A percentile compares a stretch with the other conserved stretches of the same genome.
Conservation (phyloP, 345 rosid genomes). For the Populus nigra region DNA sequence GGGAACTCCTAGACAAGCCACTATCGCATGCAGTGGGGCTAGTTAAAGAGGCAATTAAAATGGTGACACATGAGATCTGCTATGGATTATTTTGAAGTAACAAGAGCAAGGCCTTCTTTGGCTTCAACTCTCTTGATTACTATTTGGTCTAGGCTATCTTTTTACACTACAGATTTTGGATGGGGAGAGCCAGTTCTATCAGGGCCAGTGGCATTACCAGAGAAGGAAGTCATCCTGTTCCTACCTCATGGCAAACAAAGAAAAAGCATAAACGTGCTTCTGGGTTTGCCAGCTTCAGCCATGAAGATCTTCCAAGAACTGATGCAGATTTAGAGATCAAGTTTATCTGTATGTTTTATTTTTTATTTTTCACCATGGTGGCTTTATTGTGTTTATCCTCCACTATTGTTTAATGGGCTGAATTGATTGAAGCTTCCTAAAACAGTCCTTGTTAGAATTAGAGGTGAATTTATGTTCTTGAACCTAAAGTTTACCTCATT, state of each 20-base stretch:
- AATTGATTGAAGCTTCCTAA: neutral
- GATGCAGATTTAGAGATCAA: slow-evolving; percentile 37
- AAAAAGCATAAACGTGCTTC: slow-evolving; percentile 78
- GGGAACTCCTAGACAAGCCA: slow-evolving; percentile 59
- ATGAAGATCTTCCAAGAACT: slow-evolving; percentile 66
- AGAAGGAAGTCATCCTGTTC: slow-evolving; percentile 83
- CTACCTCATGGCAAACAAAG: slow-evolving; percentile 79
- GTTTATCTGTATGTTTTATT: neutral
- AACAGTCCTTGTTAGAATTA: neutral
- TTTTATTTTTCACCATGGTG: neutral
- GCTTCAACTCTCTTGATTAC: slow-evolving; percentile 81
- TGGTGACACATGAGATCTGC: slow-evolving; percentile 95
- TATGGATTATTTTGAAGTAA: slow-evolving; percentile 82
- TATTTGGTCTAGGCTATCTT: slow-evolving; percentile 80
- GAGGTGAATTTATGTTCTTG: neutral
- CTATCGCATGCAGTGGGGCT: slow-evolving; percentile 56
- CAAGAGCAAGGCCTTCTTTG: slow-evolving; percentile 80
- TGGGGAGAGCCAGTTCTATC: slow-evolving; percentile 87
- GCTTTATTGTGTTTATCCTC: neutral
- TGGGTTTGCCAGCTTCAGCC: slow-evolving; percentile 78
- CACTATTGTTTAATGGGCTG: neutral
- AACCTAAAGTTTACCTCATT: slow-evolving; percentile 1
- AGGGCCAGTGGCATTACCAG: slow-evolving; percentile 86
- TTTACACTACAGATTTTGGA: slow-evolving; percentile 79
- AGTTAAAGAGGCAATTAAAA: slow-evolving; percentile 65